Evolutionary conservation across 164 flowering plant genomes (phyloP), one percentile per base, ranked within the genome.

Genomic region (Cinnamomum micranthum): DNA sequence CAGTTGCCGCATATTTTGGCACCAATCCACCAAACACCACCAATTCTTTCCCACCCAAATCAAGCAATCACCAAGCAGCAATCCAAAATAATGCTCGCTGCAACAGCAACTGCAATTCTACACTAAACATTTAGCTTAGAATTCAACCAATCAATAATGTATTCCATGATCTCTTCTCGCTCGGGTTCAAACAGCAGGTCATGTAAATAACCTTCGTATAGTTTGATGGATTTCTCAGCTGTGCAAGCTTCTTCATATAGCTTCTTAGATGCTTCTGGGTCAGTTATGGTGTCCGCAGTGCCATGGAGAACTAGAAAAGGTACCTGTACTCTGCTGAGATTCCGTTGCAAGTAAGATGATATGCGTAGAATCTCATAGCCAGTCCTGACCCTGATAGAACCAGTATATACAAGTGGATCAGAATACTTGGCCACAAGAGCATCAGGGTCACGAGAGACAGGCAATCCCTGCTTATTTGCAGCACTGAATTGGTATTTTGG

Each of bases 121-220:
- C 20, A 11, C 66, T 63, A 63, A 6, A 24, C 10, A n/a, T 22
- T 63, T 63, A 63, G 66, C 66, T 23, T 63, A 12, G 22, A 12
- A 63, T 22, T 63, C 66, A 63, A 63, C 66, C 66, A 24, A n/a
- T 63, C 27, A 24, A 63, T 63, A 3, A 63, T 63, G 31, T n/a
- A 17, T 24, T 63, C n/a, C 66, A 63, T 63, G 31, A 63, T 63
- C 66, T 63, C 84, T 55, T 91, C 88, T 25, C 84, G 73, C 73
- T 92, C 97, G 7, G 92, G 96, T 82, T 94, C 98, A 47, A 90
- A 89, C 5, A 94, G 89, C 41, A 94, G 92, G 77, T 94, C 98
- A 74, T 94, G 97, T 24, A 91, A 79, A 31, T 84, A 78, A 27
- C 97, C 98, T 31, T 89, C 87, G 33, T 75, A 85, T 74, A 92